Evolutionary conservation across 768 basidiomycete species (phyloP).

Genomic region (Tricholoma sp.): DNA sequence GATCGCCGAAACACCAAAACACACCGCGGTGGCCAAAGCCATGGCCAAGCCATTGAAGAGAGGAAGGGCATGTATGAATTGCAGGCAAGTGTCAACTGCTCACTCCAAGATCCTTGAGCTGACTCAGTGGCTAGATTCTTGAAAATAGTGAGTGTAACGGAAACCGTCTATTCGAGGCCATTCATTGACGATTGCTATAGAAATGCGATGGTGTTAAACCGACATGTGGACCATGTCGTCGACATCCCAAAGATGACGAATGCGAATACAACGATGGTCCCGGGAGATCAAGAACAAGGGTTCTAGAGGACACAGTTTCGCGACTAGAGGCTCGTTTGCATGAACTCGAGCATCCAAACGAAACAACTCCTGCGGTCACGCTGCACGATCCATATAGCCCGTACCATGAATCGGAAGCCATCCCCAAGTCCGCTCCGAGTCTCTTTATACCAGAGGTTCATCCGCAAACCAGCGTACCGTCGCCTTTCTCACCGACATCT

Average conservation of each 20-base stretch:
- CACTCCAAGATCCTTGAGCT: slow-evolving; percentile 3
- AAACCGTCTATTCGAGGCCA: slow-evolving; percentile 1
- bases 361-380: slow-evolving; percentile 39
- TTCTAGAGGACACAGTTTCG: slow-evolving; percentile 54
- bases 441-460: slow-evolving; percentile 26
- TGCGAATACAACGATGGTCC: slow-evolving; percentile 70
- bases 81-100: slow-evolving; percentile 31
- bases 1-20: slow-evolving; percentile 33
- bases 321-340: slow-evolving; percentile 52
- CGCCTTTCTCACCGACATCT: slow-evolving; percentile 41
- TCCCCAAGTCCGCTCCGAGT: slow-evolving; percentile 28
- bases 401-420: slow-evolving; percentile 24
- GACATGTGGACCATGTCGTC: slow-evolving; percentile 57
- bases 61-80: slow-evolving; percentile 52
- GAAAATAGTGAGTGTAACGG: slow-evolving; percentile 37
- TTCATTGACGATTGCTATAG: slow-evolving; percentile 24
- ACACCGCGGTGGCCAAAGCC: slow-evolving; percentile 22
- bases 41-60: slow-evolving; percentile 42
- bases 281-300: slow-evolving; percentile 53
- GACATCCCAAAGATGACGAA: slow-evolving; percentile 55
- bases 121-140: slow-evolving; percentile 30
- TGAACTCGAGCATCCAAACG: slow-evolving; percentile 52
- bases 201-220: slow-evolving; percentile 67
- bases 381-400: slow-evolving; percentile 47
- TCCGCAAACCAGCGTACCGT: slow-evolving; percentile 23